Percentiles rank a stretch among this genome's conserved stretches.
phyloP scores from a whole-genome alignment of 257 asterid genomes.

The Coffea canephora region DNA sequence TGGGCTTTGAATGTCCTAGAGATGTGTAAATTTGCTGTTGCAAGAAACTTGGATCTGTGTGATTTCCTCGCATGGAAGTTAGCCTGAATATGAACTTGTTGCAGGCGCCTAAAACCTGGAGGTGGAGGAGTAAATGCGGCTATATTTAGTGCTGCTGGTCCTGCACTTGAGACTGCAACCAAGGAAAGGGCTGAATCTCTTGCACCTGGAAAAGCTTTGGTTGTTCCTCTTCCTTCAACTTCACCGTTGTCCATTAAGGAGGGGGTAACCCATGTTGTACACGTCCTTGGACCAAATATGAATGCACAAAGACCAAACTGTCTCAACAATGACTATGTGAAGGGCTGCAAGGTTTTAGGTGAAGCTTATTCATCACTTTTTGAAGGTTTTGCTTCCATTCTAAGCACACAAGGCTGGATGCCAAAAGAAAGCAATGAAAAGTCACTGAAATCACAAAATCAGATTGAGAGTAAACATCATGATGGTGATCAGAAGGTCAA shows the following conservation, averaged over 20 bases:
- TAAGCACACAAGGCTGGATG: constrained; percentile 25
- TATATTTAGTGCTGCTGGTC: constrained; percentile 77
- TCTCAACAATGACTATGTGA: constrained; percentile 62
- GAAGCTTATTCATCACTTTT: constrained; percentile 84
- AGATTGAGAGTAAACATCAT: constrained; percentile 18
- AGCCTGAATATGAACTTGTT: constrained; percentile 37
- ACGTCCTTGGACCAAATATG: constrained; percentile 98
- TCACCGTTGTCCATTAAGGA: constrained; percentile 68
- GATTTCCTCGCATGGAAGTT: constrained; percentile 22
- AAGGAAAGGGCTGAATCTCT: constrained; percentile 65
- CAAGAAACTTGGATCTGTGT: constrained; percentile 13
- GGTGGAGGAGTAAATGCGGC: constrained; percentile 98
- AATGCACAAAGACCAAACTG: constrained; percentile 82
- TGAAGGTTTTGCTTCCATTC: constrained; percentile 65
- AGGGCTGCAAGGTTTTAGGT: constrained; percentile 71
- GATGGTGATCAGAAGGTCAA: constrained; percentile 47
- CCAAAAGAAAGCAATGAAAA: constrained; percentile 16
- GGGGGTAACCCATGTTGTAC: constrained; percentile 84
- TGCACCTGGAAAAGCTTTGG: constrained; percentile 64
- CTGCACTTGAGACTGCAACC: constrained; percentile 69
- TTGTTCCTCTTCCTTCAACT: constrained; percentile 70
- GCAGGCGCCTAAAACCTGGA: constrained; percentile 86
- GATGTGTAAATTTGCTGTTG: neutral
- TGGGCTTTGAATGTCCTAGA: neutral
- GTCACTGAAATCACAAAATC: constrained; percentile 20